Evolutionary conservation across 306 rosid genomes (phyloP), one percentile per base, ranked within the genome.

Genomic region (Quercus bicolor): DNA sequence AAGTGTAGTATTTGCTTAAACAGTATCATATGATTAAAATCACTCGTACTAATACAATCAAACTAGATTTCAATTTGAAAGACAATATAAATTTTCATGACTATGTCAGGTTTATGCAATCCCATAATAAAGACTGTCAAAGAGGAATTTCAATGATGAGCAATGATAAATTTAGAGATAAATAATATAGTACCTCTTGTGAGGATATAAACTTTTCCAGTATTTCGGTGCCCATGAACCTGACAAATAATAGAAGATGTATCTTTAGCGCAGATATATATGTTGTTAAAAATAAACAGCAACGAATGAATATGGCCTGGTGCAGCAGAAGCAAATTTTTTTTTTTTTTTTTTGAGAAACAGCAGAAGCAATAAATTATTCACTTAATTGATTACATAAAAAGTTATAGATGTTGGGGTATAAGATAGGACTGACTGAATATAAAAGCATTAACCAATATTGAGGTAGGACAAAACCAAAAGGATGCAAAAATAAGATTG

Each of bases 181-280:
- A 48, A 48, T 48, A 48, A 12, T 54, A 43, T 66, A 31, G 65
- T 83, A 94, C 97, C 98, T 92, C 92, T 92, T 15, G 97, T 91
- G 64, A 94, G 98, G 75, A 86, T 43, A 78, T 81, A 71, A 40
- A 72, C 80, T 72, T 92, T 93, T 74, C 90, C 86, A 6, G 70
- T 88, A 73, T 87, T 85, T 74, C 56, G 74, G 31, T 70, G 80
- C 77, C 91, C 88, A 48, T 89, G 97, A 77, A 94, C 97, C 98
- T 89, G 69, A 68, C 75, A 83, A 48, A 72, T 33, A 20, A 76
- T 3, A 56, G 19, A 13, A 79, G 51, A 40, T 34, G 5, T 19
- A 70, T 10, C 43, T 61, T 29, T 34, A 73, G 73, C 68, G 70
- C 20, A 40, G 14, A 81, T 52, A 14, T 3, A 81, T 40, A 14